Evolutionary conservation across 1,284 basidiomycete species (phyloP), one percentile per base, ranked within the genome.

Genomic region (Fomitopsis schrenkii): DNA sequence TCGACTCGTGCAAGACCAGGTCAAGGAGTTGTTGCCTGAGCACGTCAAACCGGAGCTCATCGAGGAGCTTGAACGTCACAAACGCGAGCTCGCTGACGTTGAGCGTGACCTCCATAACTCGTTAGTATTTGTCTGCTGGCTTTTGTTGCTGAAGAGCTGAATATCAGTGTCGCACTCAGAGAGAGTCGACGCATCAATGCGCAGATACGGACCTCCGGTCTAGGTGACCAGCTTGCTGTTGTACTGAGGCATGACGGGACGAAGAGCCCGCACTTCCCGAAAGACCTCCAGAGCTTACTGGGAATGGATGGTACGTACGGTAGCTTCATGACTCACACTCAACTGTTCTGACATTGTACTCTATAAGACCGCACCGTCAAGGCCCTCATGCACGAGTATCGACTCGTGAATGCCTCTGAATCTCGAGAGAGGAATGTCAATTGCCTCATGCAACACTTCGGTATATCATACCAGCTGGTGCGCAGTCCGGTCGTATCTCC

Each of bases 111-210:
- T 54, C 5, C 79, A 84, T 64, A 85, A 87, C 66, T 82, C 82
- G 84, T 86, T 60, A 64, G 81, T 77, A 7, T 10, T 19, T 22
- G 22, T 22, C 41, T 1, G 15, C 15, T 6, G 14, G 22, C 40
- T 41, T 41, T 19, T 45, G 7, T 19, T 15, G 2, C 42, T 22
- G 17, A 6, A 8, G 15, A 19, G n/a, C 22, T 22, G 6, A 15
- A 33, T 17, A 26, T 7, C 2, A 40, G 38, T 3, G 4, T 33
- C 5, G 22, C 22, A 33, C 30, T 33, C 66, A 86, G 84, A 15
- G 83, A 85, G 67, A 83, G 80, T 60, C 78, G 81, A 14, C 79
- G 82, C 8, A 73, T 76, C 8, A 87, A 87, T 66, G 77, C 78
- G 12, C 70, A 74, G 6, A 68, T 86, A 17, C 74, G 79, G 42